Evolutionary conservation across 192 early-diverging fungal species (phyloP).

Genomic region (Radiomyces spectabilis): DNA sequence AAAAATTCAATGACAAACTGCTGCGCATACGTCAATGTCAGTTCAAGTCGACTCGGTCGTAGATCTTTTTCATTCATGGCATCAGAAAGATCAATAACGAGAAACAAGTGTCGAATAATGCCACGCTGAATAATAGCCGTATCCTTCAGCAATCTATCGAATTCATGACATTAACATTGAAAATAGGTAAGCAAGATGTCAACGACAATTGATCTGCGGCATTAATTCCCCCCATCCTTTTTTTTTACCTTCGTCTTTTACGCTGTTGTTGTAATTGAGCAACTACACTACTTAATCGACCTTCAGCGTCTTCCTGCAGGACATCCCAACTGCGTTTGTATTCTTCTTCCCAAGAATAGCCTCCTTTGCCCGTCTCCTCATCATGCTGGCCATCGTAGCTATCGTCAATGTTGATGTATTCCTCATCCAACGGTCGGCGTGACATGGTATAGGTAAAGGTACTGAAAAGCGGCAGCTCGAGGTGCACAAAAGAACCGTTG

Average conservation of each 20-base stretch:
- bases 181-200: too few relatives aligned
- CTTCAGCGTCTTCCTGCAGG: constrained; percentile 80
- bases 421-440: constrained; percentile 25
- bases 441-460: constrained; percentile 1
- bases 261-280: constrained; percentile 61
- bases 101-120: constrained; percentile 75
- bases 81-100: constrained; percentile 78
- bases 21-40: constrained; percentile 54
- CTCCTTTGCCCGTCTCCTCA: constrained; percentile 38
- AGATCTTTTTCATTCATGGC: constrained; percentile 84
- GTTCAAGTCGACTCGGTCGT: constrained; percentile 72
- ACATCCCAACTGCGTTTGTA: constrained; percentile 97
- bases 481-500: too few relatives aligned
- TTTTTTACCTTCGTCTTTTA: constrained; percentile 49
- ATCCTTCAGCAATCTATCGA: constrained; percentile 50
- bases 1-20: constrained; percentile 85
- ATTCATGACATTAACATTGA: constrained; percentile 7
- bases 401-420: constrained; percentile 52
- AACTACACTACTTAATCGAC: constrained; percentile 71
- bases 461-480: too few relatives aligned
- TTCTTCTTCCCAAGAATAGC: constrained; percentile 92
- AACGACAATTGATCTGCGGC: too few relatives aligned
- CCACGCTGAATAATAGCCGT: constrained; percentile 69
- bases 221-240: too few relatives aligned
- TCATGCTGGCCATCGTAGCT: constrained; percentile 31